Percentiles rank a stretch among this genome's conserved stretches.
Conservation (phyloP, 441 rosid genomes). For the Populus trichocarpa region DNA sequence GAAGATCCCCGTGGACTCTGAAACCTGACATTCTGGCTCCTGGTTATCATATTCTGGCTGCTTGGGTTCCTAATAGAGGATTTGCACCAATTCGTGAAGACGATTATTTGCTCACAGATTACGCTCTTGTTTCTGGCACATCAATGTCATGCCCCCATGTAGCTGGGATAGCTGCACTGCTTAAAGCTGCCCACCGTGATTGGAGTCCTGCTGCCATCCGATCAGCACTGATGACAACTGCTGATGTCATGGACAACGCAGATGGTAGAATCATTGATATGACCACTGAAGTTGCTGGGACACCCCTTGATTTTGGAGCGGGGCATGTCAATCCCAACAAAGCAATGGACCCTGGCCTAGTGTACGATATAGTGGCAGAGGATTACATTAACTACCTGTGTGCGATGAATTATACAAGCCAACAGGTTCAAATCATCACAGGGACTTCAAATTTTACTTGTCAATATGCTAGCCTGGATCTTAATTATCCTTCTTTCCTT, state of each 20-base stretch:
- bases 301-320: constrained; percentile 50
- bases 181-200: constrained; percentile 31
- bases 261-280: constrained; percentile 24
- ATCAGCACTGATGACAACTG: constrained; percentile 46
- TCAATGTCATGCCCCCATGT: constrained; percentile 48
- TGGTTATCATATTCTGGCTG: constrained; percentile 33
- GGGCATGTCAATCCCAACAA: constrained; percentile 42
- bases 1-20: constrained; percentile 38
- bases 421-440: constrained; percentile 31
- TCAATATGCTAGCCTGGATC: constrained; percentile 32
- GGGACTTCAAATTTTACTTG: constrained; percentile 33
- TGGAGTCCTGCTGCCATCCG: constrained; percentile 45
- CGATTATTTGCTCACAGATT: constrained; percentile 28
- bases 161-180: constrained; percentile 36
- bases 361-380: constrained; percentile 22
- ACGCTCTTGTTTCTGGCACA: constrained; percentile 35
- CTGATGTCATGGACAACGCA: constrained; percentile 25
- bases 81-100: constrained; percentile 19
- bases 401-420: constrained; percentile 37
- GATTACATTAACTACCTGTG: constrained; percentile 43
- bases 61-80: constrained; percentile 41
- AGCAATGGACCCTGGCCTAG: constrained; percentile 42
- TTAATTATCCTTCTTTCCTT: constrained; percentile 52
- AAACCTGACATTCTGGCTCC: constrained; percentile 50
- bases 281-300: constrained; percentile 27